Evolutionary conservation across 331 rosid genomes (phyloP).

Genomic region (Dryas integrifolia): DNA sequence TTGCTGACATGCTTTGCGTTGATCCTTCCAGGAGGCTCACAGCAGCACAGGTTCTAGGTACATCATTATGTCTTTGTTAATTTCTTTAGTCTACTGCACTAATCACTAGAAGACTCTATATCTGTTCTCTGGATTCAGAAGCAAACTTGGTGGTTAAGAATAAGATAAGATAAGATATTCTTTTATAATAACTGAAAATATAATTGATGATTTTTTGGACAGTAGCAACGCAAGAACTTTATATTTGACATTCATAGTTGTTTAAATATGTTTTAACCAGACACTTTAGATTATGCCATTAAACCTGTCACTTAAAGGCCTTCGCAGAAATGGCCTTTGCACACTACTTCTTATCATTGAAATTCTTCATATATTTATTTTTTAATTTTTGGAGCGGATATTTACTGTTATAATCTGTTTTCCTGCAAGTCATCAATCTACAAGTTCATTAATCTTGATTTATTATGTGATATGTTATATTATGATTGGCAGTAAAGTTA

Average conservation of each 20-base stretch:
- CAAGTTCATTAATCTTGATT: not conserved
- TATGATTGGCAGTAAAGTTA: not conserved
- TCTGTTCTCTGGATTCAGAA: not conserved
- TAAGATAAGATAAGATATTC: not conserved
- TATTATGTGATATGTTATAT: not conserved
- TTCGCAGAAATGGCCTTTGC: not conserved
- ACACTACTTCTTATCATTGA: not conserved
- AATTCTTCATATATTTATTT: not conserved
- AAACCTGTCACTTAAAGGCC: not conserved
- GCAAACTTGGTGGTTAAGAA: not conserved
- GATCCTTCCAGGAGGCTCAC: slow-evolving; percentile 42
- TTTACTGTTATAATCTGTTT: not conserved
- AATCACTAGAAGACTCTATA: not conserved
- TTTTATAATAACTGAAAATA: not conserved
- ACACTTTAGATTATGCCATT: not conserved
- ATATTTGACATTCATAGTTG: not conserved
- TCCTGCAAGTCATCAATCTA: not conserved
- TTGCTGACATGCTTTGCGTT: slow-evolving; percentile 38
- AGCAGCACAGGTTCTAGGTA: slow-evolving; percentile 41
- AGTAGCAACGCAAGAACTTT: not conserved
- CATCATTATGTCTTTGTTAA: not conserved
- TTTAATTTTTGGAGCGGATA: not conserved
- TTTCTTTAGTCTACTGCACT: not conserved
- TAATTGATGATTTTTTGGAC: not conserved
- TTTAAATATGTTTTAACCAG: not conserved